Base-by-base conservation (phyloP, 192 early-diverging fungal species). In the Coemansia sp. region DNA sequence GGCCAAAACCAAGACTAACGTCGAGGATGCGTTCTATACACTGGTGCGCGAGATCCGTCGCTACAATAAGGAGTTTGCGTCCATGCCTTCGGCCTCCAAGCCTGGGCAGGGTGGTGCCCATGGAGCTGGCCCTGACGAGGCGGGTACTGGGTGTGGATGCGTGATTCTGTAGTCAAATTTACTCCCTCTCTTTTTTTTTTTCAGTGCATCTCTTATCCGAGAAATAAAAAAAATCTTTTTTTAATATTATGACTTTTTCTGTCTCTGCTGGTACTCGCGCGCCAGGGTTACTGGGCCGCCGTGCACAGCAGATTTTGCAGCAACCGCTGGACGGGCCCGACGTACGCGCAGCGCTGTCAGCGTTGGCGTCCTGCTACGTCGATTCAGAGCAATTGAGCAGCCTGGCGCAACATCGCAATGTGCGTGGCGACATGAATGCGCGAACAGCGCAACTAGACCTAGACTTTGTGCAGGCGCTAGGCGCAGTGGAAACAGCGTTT, bases 21-120 rank as follows among this genome's bases (percentile, higher is more conserved):
- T 98, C 15, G 94, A 98, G 53, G 93, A 96, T 58, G 85, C 90
- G 0, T 98, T 94, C 71, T 91, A 87, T 68, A 83, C 86, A 27
- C 84, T 96, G 22, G 94, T 98, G n/a, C 84, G 89, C 26, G 86
- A 88, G 59, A 93, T 95, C 50, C 82, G 91, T 61, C 84, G 86
- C 58, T 88, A 86, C 71, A 90, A 91, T 70, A 88, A 86, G 70
- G 88, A 91, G 67, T 82, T 76, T 44, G 74, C 76, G 41, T 42
- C 82, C 40, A 29, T 73, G 72, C 68, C 82, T 58, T 35, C n/a
- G n/a, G n/a, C 63, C 41, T 35, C 60, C 58, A 71, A 69, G 52
- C 18, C 42, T n/a, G 60, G 40, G 9, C 44, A 46, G 44, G 53
- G 17, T 29, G 35, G 32, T 14, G 29, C 43, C 12, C 56, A 69